Base-by-base conservation (phyloP, 2,329 filamentous ascomycete species). In the Tolypocladium cylindrosporum region DNA sequence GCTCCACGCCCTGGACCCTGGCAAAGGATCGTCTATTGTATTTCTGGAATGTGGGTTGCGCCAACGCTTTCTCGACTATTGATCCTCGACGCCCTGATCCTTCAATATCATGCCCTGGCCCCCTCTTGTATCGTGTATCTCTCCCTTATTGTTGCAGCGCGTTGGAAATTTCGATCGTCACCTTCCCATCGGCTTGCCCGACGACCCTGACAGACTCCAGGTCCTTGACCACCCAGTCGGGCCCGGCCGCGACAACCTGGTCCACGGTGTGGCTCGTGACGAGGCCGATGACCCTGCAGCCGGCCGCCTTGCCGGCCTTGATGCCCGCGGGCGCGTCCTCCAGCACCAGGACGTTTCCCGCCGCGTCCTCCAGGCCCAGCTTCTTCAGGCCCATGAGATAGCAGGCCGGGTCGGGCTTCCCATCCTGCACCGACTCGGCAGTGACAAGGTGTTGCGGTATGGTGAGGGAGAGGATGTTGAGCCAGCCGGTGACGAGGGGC, bases 271-370 rank as follows among this genome's bases (percentile, higher is more conserved):
- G 92, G 67, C 90, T 95, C 57, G 91, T 96, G 57, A 89, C 84
- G 57, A 97, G 75, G n/a, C 86, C 92, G 52, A 96, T 75, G 14
- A 96, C 92, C 68, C 83, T 86, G 76, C 89, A 96, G 2, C 91
- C 91, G 11, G 92, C 92, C 1, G 84, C 89, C 74, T 92, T 95
- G 54, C 91, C 92, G 36, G 91, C 85, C 62, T 76, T 79, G 67
- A 96, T 90, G 6, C 92, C 92, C 9, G 91, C 90, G 6, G 92
- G 91, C 58, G 90, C 90, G 75, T 97, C 92, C 74, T 97, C 92
- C 42, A 96, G 75, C 54, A 97, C 92, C 57, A 96, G 77, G 50
- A 93, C 74, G 39, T 75, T 73, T 57, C 73, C 79, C 36, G 75
- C 72, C 16, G 69, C 68, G 40, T 75, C 77, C 24, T 77, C 69